Conservation (phyloP, 2,329 filamentous ascomycete genomes). For the Fusarium kyushuense region DNA sequence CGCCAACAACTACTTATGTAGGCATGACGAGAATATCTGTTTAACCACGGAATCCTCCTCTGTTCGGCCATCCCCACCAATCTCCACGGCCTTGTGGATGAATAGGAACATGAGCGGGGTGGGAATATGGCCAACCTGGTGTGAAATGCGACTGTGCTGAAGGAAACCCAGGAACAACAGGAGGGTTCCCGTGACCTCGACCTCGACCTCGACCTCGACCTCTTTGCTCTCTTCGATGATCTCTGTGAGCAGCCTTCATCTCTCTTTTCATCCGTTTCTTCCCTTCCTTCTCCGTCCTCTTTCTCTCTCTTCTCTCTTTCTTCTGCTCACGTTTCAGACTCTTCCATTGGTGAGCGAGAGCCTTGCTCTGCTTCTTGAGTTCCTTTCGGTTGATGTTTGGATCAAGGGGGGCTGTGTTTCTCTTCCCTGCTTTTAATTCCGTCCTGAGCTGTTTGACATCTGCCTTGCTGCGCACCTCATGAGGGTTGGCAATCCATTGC, state of each 20-base stretch:
- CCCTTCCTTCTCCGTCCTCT: conserved; percentile 52
- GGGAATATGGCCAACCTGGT: not conserved
- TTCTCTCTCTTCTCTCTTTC: conserved; percentile 49
- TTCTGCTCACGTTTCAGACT: conserved; percentile 51
- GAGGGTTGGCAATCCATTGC: conserved; percentile 63
- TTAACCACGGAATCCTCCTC: conserved; percentile 9
- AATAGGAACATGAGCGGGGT: not conserved
- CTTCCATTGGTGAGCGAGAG: conserved; percentile 58
- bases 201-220: conserved; percentile 23
- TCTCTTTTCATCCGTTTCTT: conserved; percentile 50
- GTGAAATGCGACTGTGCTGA: not conserved
- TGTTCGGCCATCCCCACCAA: conserved; percentile 22
- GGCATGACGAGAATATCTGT: not conserved
- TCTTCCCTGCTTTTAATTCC: conserved; percentile 56
- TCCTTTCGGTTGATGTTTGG: conserved; percentile 47
- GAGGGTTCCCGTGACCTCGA: conserved; percentile 20
- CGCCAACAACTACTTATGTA: not conserved
- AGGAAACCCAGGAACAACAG: conserved; percentile 11
- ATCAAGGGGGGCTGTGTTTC: conserved; percentile 41
- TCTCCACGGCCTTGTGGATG: conserved; percentile 12
- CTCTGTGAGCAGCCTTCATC: conserved; percentile 48
- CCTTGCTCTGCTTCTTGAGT: conserved; percentile 59
- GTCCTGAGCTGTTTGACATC: conserved; percentile 57
- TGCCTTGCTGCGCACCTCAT: conserved; percentile 61
- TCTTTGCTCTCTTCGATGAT: conserved; percentile 44